A percentile compares a stretch with the other conserved stretches of the same genome.
These are phyloP conservation scores for Boletus rubroflammeus DNA, from an alignment of 768 basidiomycete species.

Conservation along the genomic window DNA sequence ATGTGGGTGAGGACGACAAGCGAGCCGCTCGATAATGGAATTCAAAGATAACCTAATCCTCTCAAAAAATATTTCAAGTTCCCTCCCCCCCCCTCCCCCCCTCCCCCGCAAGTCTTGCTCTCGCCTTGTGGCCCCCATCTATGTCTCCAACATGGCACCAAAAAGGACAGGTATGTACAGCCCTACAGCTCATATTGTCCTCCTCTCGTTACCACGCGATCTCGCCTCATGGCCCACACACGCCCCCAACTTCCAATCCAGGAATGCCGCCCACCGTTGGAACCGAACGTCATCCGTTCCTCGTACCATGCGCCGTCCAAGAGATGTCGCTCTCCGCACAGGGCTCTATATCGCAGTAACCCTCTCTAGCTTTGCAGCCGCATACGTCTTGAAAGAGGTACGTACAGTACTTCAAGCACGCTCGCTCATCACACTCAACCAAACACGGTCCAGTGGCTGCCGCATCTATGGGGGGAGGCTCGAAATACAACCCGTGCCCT, in stretches of 20 bases:
- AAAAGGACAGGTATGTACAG: neutral
- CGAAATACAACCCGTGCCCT: neutral
- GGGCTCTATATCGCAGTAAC: slow-evolving; percentile 6
- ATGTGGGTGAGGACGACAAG: neutral
- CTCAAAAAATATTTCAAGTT: neutral
- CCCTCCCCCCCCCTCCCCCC: too few species aligned
- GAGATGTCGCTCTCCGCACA: slow-evolving; percentile 9
- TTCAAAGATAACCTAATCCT: slow-evolving; percentile 2
- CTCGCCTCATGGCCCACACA: neutral
- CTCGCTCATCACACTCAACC: neutral
- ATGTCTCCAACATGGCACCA: neutral
- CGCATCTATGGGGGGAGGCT: neutral
- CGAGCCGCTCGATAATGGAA: neutral
- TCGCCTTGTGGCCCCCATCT: neutral
- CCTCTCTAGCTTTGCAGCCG: slow-evolving; percentile 20
- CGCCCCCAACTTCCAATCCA: neutral
- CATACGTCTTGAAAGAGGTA: slow-evolving; percentile 21
- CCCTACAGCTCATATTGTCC: neutral
- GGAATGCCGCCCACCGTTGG: neutral
- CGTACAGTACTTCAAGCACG: neutral
- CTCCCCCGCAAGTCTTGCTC: neutral
- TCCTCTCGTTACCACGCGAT: neutral
- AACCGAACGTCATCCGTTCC: neutral
- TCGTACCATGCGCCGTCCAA: slow-evolving; percentile 5
- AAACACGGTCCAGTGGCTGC: slow-evolving; percentile 9